phyloP scores from a whole-genome alignment of 768 basidiomycete genomes.

The Leccinum variicolor region DNA sequence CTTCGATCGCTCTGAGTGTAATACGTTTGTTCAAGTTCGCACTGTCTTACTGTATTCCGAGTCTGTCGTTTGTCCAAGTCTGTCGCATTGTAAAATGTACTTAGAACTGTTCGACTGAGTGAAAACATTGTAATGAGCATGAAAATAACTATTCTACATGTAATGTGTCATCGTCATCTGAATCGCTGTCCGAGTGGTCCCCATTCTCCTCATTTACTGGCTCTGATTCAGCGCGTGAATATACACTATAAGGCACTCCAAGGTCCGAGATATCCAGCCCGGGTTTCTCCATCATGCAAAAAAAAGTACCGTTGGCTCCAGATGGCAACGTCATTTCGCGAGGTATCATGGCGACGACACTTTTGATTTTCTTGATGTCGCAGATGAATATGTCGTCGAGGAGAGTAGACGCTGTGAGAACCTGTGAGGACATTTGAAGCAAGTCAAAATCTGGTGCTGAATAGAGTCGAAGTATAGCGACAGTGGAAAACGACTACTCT shows the following conservation, averaged over 20 bases:
- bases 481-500: not conserved
- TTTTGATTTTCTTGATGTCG: conserved; percentile 12
- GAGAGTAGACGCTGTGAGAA: conserved; percentile 15
- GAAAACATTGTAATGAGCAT: too few species aligned
- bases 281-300: conserved; percentile 30
- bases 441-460: conserved; percentile 17
- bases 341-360: conserved; percentile 28
- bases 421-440: conserved; percentile 15
- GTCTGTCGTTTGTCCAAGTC: too few species aligned
- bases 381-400: conserved; percentile 14
- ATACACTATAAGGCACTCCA: not conserved
- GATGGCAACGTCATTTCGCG: not conserved
- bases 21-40: too few species aligned
- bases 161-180: too few species aligned
- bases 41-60: too few species aligned
- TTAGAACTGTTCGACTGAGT: too few species aligned
- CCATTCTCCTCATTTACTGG: not conserved
- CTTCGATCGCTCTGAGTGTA: too few species aligned
- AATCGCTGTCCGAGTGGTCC: too few species aligned
- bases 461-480: conserved; percentile 21
- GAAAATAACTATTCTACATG: too few species aligned
- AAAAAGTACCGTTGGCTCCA: conserved; percentile 3
- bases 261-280: conserved; percentile 18
- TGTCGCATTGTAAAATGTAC: too few species aligned
- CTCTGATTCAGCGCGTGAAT: not conserved